These are phyloP conservation scores for Dittrichia graveolens DNA, from an alignment of 129 eudicot genomes.

Conservation along the genomic window DNA sequence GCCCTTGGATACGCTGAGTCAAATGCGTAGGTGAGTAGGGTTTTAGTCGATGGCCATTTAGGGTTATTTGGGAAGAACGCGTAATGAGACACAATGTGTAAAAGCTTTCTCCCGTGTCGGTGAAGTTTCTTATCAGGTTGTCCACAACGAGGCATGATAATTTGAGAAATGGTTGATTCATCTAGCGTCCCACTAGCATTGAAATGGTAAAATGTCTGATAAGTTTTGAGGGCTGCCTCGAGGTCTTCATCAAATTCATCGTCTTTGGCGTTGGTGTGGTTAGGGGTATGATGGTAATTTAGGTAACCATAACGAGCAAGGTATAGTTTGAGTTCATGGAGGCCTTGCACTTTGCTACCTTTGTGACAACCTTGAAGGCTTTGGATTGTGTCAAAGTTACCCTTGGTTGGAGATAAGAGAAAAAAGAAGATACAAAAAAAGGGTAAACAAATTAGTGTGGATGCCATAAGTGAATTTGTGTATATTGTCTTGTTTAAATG, in stretches of 20 bases:
- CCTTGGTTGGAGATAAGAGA: not conserved
- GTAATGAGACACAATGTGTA: slow-evolving; percentile 21
- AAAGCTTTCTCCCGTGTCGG: not conserved
- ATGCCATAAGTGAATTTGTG: not conserved
- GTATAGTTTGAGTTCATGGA: slow-evolving; percentile 28
- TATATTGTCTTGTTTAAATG: not conserved
- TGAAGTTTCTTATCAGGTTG: slow-evolving; percentile 3
- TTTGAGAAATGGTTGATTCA: slow-evolving; percentile 10
- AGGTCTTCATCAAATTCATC: slow-evolving; percentile 26
- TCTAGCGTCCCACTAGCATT: slow-evolving; percentile 16
- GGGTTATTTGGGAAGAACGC: not conserved
- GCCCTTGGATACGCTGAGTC: not conserved
- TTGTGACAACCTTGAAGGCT: slow-evolving; percentile 18
- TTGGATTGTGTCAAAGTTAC: not conserved
- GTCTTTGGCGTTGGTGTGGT: not conserved
- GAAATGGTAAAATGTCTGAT: slow-evolving; percentile 25
- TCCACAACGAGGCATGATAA: slow-evolving; percentile 27
- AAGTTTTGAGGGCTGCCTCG: slow-evolving; percentile 23
- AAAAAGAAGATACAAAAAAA: slow-evolving; percentile 13
- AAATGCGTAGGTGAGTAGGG: slow-evolving; percentile 24
- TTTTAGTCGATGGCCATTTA: slow-evolving; percentile 17
- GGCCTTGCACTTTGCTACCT: slow-evolving; percentile 20
- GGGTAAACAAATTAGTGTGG: not conserved
- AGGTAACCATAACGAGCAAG: slow-evolving; percentile 32
- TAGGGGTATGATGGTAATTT: not conserved